phyloP scores from a whole-genome alignment of 495 filamentous ascomycete genomes.

The Echria macrotheca region DNA sequence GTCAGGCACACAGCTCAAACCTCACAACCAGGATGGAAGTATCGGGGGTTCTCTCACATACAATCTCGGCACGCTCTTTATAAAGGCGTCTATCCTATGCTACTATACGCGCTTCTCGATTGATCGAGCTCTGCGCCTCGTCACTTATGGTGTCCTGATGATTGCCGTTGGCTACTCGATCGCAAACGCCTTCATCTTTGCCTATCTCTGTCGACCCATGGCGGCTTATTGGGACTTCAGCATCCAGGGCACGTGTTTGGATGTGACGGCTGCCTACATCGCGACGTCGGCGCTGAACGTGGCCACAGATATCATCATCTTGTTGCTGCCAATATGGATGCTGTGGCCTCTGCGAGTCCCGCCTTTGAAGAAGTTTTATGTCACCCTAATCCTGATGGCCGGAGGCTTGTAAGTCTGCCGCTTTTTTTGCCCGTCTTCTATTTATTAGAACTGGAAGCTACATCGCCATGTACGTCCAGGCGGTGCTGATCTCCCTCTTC shows the following conservation, averaged over 20 bases:
- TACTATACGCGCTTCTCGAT: slow-evolving; percentile 26
- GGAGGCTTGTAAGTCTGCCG: slow-evolving; percentile 25
- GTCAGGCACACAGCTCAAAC: not conserved
- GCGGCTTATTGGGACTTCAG: slow-evolving; percentile 21
- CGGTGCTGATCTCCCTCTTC: no score
- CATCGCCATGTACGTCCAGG: no score
- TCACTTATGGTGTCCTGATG: slow-evolving; percentile 23
- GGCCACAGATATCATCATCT: slow-evolving; percentile 18
- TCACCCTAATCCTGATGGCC: slow-evolving; percentile 23
- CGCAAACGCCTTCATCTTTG: slow-evolving; percentile 14
- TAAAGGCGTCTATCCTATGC: slow-evolving; percentile 27
- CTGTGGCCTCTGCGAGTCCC: slow-evolving; percentile 13
- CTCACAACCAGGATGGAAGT: slow-evolving; percentile 12
- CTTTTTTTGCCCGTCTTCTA: not conserved
- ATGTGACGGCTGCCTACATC: slow-evolving; percentile 12
- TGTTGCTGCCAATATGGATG: slow-evolving; percentile 24
- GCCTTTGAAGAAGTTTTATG: slow-evolving; percentile 19
- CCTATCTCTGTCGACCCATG: slow-evolving; percentile 26
- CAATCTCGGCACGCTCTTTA: slow-evolving; percentile 25
- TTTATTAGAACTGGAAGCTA: not conserved
- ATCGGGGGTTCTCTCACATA: slow-evolving; percentile 21
- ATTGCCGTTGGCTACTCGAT: slow-evolving; percentile 21
- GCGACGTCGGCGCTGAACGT: slow-evolving; percentile 18
- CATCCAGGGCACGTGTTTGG: slow-evolving; percentile 15
- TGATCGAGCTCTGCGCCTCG: slow-evolving; percentile 17